Conservation (phyloP, 768 basidiomycete species). For the Kwoniella newhampshirensis region DNA sequence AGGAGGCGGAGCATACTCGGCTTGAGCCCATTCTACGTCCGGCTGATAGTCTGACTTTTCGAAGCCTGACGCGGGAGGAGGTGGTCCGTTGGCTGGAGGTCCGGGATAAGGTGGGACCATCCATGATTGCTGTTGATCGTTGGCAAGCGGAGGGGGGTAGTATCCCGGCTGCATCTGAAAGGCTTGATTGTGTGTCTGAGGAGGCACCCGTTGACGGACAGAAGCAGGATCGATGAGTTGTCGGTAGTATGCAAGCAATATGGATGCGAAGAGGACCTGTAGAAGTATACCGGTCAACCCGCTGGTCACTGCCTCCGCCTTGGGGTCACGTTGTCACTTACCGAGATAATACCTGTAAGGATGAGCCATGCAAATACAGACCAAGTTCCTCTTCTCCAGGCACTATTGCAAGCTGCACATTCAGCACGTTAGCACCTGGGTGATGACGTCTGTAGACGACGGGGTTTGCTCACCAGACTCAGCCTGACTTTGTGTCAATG, state of each 20-base stretch:
- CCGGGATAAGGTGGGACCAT: constrained; percentile 53
- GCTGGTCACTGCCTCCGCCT: too few species aligned
- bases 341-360: constrained; percentile 57
- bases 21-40: constrained; percentile 39
- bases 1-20: constrained; percentile 21
- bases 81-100: constrained; percentile 30
- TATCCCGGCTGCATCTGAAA: constrained; percentile 30
- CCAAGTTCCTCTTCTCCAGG: constrained; percentile 69
- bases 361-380: constrained; percentile 66
- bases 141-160: constrained; percentile 26
- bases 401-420: constrained; percentile 62
- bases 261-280: constrained; percentile 61
- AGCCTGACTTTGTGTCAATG: constrained; percentile 25
- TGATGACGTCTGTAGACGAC: neutral
- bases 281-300: constrained; percentile 50
- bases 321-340: constrained; percentile 53
- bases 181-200: constrained; percentile 21
- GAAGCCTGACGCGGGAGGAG: constrained; percentile 20
- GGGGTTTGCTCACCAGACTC: constrained; percentile 13
- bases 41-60: constrained; percentile 48
- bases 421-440: neutral
- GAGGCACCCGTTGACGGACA: constrained; percentile 32
- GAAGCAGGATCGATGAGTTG: constrained; percentile 71
- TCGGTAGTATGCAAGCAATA: constrained; percentile 71
- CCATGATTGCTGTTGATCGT: constrained; percentile 32